Evolutionary conservation across 2,329 filamentous ascomycete genomes (phyloP).

Genomic region (Aspergillus eucalypticola): DNA sequence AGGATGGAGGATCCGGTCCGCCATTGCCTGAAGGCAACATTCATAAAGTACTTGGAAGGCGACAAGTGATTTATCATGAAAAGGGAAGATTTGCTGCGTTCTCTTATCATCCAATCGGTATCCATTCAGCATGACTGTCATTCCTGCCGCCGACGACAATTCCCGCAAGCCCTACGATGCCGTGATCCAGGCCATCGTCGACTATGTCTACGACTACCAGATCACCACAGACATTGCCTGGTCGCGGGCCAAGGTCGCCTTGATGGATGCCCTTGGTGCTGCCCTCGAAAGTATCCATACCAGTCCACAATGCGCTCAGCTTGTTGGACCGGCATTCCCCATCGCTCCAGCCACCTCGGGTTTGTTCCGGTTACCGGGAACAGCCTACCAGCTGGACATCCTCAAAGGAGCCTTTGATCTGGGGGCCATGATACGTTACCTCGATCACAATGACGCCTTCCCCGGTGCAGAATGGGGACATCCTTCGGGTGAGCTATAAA

Average conservation of each 20-base stretch:
- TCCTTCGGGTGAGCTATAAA: conserved; percentile 31
- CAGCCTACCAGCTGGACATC: conserved; percentile 36
- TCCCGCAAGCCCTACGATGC: background rate
- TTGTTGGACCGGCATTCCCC: conserved; percentile 17
- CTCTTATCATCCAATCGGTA: background rate
- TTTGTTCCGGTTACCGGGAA: conserved; percentile 39
- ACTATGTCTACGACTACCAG: conserved; percentile 25
- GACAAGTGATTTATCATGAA: too few relatives aligned
- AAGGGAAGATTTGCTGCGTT: background rate
- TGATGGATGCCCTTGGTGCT: conserved; percentile 30
- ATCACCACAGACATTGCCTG: conserved; percentile 23
- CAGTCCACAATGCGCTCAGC: conserved; percentile 17
- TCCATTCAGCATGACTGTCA: background rate
- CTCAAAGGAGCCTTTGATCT: conserved; percentile 44
- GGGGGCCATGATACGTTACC: conserved; percentile 41
- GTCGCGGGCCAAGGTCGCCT: conserved; percentile 19
- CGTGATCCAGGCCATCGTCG: conserved; percentile 21
- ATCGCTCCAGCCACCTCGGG: conserved; percentile 14
- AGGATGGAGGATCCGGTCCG: background rate
- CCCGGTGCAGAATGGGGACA: conserved; percentile 47
- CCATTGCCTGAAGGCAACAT: too few relatives aligned
- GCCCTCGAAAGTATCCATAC: conserved; percentile 27
- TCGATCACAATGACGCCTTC: conserved; percentile 47
- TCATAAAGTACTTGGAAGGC: too few relatives aligned
- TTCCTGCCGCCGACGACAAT: conserved; percentile 1